phyloP scores from a whole-genome alignment of 2,329 filamentous ascomycete genomes.

The Aureobasidium leucospermi region DNA sequence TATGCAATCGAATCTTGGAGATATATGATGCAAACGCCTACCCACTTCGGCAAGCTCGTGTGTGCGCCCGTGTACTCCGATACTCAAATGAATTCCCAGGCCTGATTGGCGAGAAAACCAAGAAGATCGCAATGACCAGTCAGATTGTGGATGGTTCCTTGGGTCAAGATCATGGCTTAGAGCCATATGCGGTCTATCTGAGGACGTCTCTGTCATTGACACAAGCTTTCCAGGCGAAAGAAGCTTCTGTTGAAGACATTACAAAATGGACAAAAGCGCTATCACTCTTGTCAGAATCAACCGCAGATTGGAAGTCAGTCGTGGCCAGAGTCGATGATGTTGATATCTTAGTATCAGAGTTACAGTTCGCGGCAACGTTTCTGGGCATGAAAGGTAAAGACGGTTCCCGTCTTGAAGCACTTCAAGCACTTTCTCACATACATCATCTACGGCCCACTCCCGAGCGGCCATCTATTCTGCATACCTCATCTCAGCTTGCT shows the following conservation, averaged over 20 bases:
- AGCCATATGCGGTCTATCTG: conserved; percentile 29
- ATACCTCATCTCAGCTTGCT: conserved; percentile 31
- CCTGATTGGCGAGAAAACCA: conserved; percentile 17
- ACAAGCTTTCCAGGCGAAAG: conserved; percentile 32
- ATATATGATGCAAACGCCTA: conserved; percentile 18
- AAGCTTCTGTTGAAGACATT: conserved; percentile 22
- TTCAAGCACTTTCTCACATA: background rate
- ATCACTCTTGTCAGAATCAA: background rate
- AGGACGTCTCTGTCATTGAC: conserved; percentile 33
- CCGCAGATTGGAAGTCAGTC: conserved; percentile 23
- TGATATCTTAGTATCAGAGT: conserved; percentile 41
- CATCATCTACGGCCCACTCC: background rate
- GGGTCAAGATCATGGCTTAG: conserved; percentile 28
- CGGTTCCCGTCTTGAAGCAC: conserved; percentile 21
- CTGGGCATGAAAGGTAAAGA: conserved; percentile 51
- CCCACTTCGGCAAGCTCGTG: conserved; percentile 26
- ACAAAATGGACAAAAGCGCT: conserved; percentile 26
- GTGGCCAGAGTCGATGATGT: conserved; percentile 42
- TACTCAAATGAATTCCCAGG: conserved; percentile 20
- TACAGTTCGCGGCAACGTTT: conserved; percentile 49
- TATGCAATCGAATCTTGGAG: conserved; percentile 15
- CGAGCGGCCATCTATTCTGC: background rate
- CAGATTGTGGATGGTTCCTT: conserved; percentile 14
- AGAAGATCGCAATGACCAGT: conserved; percentile 14
- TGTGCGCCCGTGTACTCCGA: conserved; percentile 20